phyloP scores from a whole-genome alignment of 2,329 filamentous ascomycete genomes.

The Xylariaceae sp. region DNA sequence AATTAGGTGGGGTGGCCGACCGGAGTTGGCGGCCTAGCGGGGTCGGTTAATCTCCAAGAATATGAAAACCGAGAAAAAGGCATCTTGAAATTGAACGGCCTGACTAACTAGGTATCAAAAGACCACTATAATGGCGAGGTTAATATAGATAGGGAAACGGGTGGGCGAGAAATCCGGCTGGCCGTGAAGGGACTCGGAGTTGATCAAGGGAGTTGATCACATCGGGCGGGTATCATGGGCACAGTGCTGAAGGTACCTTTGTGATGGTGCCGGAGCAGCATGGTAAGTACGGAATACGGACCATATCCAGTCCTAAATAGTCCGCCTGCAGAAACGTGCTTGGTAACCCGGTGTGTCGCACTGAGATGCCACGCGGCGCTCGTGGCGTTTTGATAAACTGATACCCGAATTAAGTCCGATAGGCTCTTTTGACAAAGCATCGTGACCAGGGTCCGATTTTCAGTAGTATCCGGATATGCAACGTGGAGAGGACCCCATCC shows the following conservation, averaged over 20 bases:
- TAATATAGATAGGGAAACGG: too few relatives aligned
- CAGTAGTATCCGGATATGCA: background rate
- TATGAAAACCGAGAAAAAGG: too few relatives aligned
- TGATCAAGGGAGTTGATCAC: too few relatives aligned
- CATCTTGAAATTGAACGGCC: too few relatives aligned
- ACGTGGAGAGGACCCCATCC: background rate
- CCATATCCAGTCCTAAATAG: slow-evolving; percentile 5
- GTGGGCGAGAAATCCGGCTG: too few relatives aligned
- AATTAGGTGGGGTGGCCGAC: too few relatives aligned
- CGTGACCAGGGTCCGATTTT: slow-evolving; percentile 13
- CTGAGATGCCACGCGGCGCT: slow-evolving; percentile 15
- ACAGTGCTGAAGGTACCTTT: background rate
- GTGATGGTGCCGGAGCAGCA: background rate
- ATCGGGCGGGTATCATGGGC: too few relatives aligned
- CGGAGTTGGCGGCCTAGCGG: too few relatives aligned
- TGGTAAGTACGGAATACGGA: background rate
- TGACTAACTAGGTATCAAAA: too few relatives aligned
- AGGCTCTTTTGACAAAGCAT: slow-evolving; percentile 4
- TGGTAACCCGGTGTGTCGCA: slow-evolving; percentile 13
- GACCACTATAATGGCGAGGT: too few relatives aligned
- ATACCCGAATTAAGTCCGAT: slow-evolving; percentile 22
- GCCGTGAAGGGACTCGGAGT: too few relatives aligned
- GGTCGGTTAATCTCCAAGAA: too few relatives aligned
- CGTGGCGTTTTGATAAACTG: slow-evolving; percentile 10
- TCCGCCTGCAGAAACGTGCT: slow-evolving; percentile 21